phyloP scores from a whole-genome alignment of 2,329 filamentous ascomycete genomes.

The Penicillium sp. region DNA sequence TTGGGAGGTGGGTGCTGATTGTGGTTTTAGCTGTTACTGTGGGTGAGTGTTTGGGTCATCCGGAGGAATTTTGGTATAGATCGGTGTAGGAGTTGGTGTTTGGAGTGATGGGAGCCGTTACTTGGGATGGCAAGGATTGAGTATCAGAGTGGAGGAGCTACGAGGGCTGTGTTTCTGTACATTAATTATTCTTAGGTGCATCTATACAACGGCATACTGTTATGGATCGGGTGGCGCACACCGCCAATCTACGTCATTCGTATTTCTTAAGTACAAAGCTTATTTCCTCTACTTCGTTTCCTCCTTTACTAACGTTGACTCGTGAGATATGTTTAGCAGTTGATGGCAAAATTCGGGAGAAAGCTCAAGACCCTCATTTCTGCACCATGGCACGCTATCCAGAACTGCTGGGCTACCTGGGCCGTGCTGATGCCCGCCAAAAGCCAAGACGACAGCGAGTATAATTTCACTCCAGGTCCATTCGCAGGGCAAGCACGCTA shows the following conservation, averaged over 20 bases:
- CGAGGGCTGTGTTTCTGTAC: background rate
- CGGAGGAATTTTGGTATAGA: conserved; percentile 56
- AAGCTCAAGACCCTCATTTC: background rate
- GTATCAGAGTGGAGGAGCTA: background rate
- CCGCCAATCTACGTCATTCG: background rate
- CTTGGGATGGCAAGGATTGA: background rate
- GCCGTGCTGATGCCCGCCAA: conserved; percentile 25
- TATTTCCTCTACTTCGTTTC: background rate
- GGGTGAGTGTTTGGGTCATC: conserved; percentile 60
- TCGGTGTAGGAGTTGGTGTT: background rate
- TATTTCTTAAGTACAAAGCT: no score
- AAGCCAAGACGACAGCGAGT: conserved; percentile 17
- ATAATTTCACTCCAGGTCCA: conserved; percentile 17
- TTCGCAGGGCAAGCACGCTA: no score
- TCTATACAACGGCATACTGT: background rate
- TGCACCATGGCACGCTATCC: background rate
- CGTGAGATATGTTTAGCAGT: background rate
- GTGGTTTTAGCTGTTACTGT: conserved; percentile 51
- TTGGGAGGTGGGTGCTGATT: background rate
- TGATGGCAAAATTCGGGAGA: background rate
- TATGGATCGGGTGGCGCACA: background rate
- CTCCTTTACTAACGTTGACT: background rate
- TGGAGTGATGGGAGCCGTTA: background rate
- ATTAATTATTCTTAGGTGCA: background rate
- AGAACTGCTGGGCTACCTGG: conserved; percentile 13